These are phyloP conservation scores for Dactylonectria macrodidyma DNA, from an alignment of 2,329 filamentous ascomycete species.

Conservation along the genomic window DNA sequence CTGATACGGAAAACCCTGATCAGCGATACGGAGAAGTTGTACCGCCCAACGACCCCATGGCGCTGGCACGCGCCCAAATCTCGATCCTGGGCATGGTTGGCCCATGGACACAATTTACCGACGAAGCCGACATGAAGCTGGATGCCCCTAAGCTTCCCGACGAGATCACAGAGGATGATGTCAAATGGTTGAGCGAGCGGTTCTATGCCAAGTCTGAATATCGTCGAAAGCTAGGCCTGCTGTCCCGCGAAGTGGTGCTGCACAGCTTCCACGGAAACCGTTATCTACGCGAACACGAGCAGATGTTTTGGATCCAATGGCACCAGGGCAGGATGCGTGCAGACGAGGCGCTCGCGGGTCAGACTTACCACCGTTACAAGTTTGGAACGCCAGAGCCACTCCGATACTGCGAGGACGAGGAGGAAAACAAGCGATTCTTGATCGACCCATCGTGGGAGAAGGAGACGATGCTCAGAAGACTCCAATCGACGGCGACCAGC, in stretches of 20 bases:
- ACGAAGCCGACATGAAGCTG: constrained; percentile 17
- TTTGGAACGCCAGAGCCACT: constrained; percentile 31
- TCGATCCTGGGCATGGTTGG: constrained; percentile 40
- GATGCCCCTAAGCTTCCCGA: constrained; percentile 26
- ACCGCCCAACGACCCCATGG: constrained; percentile 37
- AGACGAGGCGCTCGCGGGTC: constrained; percentile 11
- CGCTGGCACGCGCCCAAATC: constrained; percentile 36
- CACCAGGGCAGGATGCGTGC: constrained; percentile 31
- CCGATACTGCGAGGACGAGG: constrained; percentile 29
- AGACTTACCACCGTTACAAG: constrained; percentile 26
- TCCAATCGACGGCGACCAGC: constrained; percentile 14
- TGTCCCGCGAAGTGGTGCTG: constrained; percentile 36
- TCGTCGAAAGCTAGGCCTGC: constrained; percentile 32
- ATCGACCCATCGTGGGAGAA: constrained; percentile 11
- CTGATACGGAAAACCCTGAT: constrained; percentile 35
- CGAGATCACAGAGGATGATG: constrained; percentile 31
- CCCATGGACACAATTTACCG: constrained; percentile 37
- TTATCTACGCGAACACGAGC: constrained; percentile 39
- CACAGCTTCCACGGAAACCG: constrained; percentile 40
- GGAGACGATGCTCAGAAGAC: constrained; percentile 10
- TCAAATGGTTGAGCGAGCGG: constrained; percentile 34
- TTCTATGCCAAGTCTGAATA: constrained; percentile 34
- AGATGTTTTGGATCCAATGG: constrained; percentile 43
- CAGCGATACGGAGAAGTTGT: constrained; percentile 41
- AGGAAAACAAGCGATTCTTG: background rate